phyloP scores from a whole-genome alignment of 2,329 filamentous ascomycete genomes.

The Hortaea sp. region DNA sequence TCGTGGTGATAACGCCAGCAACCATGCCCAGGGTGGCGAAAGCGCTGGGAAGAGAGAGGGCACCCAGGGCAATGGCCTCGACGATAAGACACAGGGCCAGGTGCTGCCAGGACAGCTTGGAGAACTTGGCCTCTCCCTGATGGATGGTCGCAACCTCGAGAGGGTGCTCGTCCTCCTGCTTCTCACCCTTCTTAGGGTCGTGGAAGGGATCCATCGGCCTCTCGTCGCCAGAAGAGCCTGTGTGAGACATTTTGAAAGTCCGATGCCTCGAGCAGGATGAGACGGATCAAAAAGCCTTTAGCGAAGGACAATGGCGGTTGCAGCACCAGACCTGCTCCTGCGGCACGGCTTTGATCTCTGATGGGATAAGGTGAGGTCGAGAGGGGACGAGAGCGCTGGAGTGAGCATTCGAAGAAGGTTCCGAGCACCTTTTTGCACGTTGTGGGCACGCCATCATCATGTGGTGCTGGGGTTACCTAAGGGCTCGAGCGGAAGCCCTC shows the following conservation, averaged over 20 bases:
- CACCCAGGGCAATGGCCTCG: constrained; percentile 49
- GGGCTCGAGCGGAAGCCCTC: not conserved
- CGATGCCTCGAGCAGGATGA: not conserved
- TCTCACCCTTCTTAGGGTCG: not conserved
- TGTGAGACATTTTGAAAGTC: not conserved
- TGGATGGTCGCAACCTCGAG: constrained; percentile 1
- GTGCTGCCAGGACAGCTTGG: constrained; percentile 3
- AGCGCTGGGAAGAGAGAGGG: constrained; percentile 47
- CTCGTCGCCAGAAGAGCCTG: not conserved
- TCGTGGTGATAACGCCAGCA: constrained; percentile 45
- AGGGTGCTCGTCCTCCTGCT: not conserved
- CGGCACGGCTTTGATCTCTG: too few species aligned
- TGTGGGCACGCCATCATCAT: not conserved
- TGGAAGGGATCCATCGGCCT: not conserved
- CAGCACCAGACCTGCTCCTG: too few species aligned
- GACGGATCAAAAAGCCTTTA: too few species aligned
- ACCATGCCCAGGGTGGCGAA: constrained; percentile 46
- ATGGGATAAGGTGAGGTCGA: too few species aligned
- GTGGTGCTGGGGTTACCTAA: not conserved
- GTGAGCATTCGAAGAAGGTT: not conserved
- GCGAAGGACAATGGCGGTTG: too few species aligned
- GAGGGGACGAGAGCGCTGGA: too few species aligned
- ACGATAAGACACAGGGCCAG: constrained; percentile 31
- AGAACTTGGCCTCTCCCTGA: constrained; percentile 3
- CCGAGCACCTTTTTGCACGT: not conserved